Base-by-base conservation (phyloP, 2,329 filamentous ascomycete genomes). In the Neurospora crassa region DNA sequence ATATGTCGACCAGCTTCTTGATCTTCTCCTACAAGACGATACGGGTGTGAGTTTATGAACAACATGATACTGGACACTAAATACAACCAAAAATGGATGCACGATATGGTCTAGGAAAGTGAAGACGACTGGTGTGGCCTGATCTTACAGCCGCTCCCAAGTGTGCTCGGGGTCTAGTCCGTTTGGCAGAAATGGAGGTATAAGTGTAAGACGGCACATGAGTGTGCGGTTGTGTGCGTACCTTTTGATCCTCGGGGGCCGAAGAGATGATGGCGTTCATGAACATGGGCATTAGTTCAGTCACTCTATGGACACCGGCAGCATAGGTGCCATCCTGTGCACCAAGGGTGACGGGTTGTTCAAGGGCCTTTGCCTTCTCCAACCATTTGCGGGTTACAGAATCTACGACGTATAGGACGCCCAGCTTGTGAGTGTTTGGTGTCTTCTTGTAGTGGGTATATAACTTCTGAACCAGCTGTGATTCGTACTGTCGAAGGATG, bases 391-490 rank as follows among this genome's bases (percentile, higher is more conserved):
- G 93, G 82, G 94, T 95, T 88, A 99, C 94, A 86, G 95, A 97
- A 88, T 99, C 96, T 94, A 99, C 93, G 84, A 98, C 94, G 90
- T 99, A 99, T 84, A 99, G 91, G 80, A 97, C 94, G 84, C 96
- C 96, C 82, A 99, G 88, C 84, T 99, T 99, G 88, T 99, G 95
- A 81, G 94, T 97, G 80, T 90, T 90, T 73, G 93, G 93, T 76
- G 94, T 91, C 83, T 96, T 97, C 83, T 96, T 97, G 87, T 98
- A 96, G 79, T 97, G 94, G 76, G 94, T 96, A 84, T 92, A 97
- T 79, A 99, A 91, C 82, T 97, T 97, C 82, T 97, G 94, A 78
- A 98, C 93, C 79, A 99, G 90, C 77, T 94, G 90, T 70, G 93
- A 96, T 84, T 98, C 95, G 82, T 92, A 95, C 96, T 74, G 70